These are phyloP conservation scores for Huntiella savannae DNA, from an alignment of 2,329 filamentous ascomycete genomes.

Conservation along the genomic window DNA sequence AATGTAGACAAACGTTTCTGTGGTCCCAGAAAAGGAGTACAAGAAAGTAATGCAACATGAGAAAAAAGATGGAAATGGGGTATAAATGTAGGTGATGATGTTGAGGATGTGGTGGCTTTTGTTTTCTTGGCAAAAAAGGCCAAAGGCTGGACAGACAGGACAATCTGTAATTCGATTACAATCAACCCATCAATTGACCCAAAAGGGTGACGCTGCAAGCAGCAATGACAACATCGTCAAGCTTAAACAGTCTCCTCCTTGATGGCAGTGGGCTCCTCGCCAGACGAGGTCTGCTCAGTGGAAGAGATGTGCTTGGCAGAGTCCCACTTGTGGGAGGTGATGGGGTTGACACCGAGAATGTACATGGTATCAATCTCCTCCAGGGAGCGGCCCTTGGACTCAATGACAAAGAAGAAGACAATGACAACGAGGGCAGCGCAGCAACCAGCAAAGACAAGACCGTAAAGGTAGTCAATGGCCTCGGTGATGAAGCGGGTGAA, in stretches of 20 bases:
- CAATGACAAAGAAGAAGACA: conserved; percentile 60
- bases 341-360: conserved; percentile 29
- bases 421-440: conserved; percentile 42
- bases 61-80: not conserved
- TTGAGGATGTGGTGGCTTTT: not conserved
- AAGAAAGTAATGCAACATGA: not conserved
- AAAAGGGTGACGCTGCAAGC: not conserved
- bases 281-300: conserved; percentile 10
- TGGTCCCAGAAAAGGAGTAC: not conserved
- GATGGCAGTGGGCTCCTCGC: conserved; percentile 8
- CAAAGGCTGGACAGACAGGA: too few species aligned
- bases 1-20: not conserved
- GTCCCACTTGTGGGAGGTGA: conserved; percentile 24
- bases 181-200: too few species aligned
- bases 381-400: conserved; percentile 50
- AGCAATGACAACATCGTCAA: not conserved
- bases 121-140: too few species aligned
- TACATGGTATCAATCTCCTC: conserved; percentile 72
- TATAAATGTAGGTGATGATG: not conserved
- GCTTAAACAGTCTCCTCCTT: conserved; percentile 9
- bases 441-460: conserved; percentile 52
- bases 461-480: conserved; percentile 49
- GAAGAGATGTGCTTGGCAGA: conserved; percentile 11
- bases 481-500: conserved; percentile 55
- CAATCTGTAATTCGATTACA: not conserved